Percentiles rank a stretch among this genome's conserved stretches.
Evolutionary conservation across 2,329 filamentous ascomycete genomes (phyloP).

Genomic region (Coleophoma eucalyptorum): DNA sequence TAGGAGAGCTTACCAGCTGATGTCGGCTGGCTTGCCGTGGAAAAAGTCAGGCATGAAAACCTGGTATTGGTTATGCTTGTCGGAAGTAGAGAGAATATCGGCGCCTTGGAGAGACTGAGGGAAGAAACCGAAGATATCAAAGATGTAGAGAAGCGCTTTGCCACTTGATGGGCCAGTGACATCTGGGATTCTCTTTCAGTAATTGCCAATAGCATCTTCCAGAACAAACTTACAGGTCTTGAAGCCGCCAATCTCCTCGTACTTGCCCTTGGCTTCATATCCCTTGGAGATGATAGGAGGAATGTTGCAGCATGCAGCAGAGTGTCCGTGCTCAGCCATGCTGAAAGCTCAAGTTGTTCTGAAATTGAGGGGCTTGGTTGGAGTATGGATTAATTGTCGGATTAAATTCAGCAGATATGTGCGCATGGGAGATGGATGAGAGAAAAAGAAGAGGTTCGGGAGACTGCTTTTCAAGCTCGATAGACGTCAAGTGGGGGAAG

Average conservation of each 20-base stretch:
- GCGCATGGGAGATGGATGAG: no score
- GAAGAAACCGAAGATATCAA: constrained; percentile 68
- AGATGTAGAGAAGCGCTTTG: constrained; percentile 57
- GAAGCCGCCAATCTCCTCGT: constrained; percentile 50
- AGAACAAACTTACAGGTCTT: constrained; percentile 42
- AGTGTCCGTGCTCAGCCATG: constrained; percentile 39
- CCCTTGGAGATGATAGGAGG: constrained; percentile 52
- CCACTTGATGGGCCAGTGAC: constrained; percentile 42
- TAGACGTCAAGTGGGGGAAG: no score
- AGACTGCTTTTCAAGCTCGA: no score
- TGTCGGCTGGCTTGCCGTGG: constrained; percentile 51
- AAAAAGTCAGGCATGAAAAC: constrained; percentile 95
- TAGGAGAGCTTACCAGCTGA: constrained; percentile 36
- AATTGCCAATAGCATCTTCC: no score
- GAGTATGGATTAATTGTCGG: not conserved
- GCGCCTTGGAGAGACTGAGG: constrained; percentile 67
- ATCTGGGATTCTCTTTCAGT: constrained; percentile 22
- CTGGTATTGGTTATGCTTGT: constrained; percentile 62
- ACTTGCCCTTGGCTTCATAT: constrained; percentile 52
- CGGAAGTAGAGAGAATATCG: constrained; percentile 57
- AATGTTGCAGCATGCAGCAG: constrained; percentile 53
- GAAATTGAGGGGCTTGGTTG: not conserved
- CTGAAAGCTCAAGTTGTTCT: not conserved
- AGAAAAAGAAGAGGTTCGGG: no score
- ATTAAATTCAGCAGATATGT: no score